A percentile compares a stretch with the other conserved stretches of the same genome.
Conservation (phyloP, 768 basidiomycete genomes). For the Naganishia vishniacii region DNA sequence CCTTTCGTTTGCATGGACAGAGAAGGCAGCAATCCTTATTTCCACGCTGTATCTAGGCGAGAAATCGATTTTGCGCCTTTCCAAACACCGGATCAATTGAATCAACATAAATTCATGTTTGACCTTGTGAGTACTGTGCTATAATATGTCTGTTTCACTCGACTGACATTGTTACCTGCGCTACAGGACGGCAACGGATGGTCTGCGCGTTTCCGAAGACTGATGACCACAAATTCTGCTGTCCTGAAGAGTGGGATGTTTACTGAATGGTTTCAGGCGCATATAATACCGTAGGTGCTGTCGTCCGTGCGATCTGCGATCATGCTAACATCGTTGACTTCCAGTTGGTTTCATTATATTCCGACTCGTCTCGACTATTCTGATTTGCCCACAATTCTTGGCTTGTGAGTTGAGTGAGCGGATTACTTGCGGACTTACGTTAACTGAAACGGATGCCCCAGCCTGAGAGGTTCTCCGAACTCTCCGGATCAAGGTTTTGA, state of each 20-base stretch:
- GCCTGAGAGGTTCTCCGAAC: slow-evolving; percentile 45
- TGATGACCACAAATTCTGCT: slow-evolving; percentile 51
- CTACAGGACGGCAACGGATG: slow-evolving; percentile 10
- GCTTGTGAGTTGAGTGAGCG: slow-evolving; percentile 46
- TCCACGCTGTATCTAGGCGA: slow-evolving; percentile 26
- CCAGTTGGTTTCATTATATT: slow-evolving; percentile 49
- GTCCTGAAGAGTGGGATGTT: slow-evolving; percentile 50
- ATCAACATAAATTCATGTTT: slow-evolving; percentile 49
- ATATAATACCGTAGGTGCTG: slow-evolving; percentile 43
- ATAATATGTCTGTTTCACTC: slow-evolving; percentile 37
- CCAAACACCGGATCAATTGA: slow-evolving; percentile 41
- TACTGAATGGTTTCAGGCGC: slow-evolving; percentile 50
- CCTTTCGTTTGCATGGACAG: background rate
- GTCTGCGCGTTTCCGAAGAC: slow-evolving; percentile 24
- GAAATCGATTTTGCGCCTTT: slow-evolving; percentile 43
- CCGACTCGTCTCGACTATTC: slow-evolving; percentile 47
- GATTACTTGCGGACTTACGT: background rate
- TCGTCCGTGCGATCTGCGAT: background rate
- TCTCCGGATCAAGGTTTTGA: slow-evolving; percentile 49
- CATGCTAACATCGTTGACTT: background rate
- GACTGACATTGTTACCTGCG: background rate
- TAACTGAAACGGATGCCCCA: slow-evolving; percentile 20
- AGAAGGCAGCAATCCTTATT: background rate
- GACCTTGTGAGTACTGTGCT: slow-evolving; percentile 46
- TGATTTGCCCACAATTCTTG: slow-evolving; percentile 47